These are phyloP conservation scores for Kokia cookei DNA, from an alignment of 441 rosid species.

Conservation along the genomic window DNA sequence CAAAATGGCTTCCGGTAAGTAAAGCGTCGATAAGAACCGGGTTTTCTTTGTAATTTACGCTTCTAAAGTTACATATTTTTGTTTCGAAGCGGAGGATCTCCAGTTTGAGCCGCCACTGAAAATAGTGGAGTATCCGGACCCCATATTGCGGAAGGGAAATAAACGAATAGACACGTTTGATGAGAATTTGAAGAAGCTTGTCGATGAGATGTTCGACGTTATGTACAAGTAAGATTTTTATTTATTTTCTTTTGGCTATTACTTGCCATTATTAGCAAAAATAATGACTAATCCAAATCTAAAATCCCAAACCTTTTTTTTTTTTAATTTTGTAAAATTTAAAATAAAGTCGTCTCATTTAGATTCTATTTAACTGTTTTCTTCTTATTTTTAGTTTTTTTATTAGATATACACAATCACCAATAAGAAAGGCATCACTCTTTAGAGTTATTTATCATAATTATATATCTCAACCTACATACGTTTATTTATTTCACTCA, in stretches of 20 bases:
- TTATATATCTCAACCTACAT: too few species aligned
- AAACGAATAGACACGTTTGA: slow-evolving; percentile 64
- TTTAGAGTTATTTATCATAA: too few species aligned
- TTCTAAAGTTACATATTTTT: slow-evolving; percentile 6
- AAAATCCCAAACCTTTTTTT: too few species aligned
- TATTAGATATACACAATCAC: too few species aligned
- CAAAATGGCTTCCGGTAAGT: slow-evolving; percentile 49
- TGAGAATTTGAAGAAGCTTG: slow-evolving; percentile 69
- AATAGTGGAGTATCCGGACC: slow-evolving; percentile 87
- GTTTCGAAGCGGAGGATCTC: slow-evolving; percentile 49
- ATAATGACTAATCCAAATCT: background rate
- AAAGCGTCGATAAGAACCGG: background rate
- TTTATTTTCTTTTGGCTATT: background rate
- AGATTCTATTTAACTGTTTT: too few species aligned
- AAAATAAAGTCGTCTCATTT: too few species aligned
- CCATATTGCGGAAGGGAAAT: slow-evolving; percentile 63
- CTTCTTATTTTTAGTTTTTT: too few species aligned
- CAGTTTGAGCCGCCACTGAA: slow-evolving; percentile 64
- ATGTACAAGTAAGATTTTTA: slow-evolving; percentile 77
- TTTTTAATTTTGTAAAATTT: too few species aligned
- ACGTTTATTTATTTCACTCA: too few species aligned
- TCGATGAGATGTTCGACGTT: slow-evolving; percentile 76
- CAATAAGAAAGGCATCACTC: too few species aligned
- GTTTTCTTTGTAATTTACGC: background rate
- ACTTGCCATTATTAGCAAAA: background rate